Percentiles rank a stretch among this genome's conserved stretches.
Evolutionary conservation across 2,329 filamentous ascomycete species (phyloP).

Genomic region (Cordyceps javanica): DNA sequence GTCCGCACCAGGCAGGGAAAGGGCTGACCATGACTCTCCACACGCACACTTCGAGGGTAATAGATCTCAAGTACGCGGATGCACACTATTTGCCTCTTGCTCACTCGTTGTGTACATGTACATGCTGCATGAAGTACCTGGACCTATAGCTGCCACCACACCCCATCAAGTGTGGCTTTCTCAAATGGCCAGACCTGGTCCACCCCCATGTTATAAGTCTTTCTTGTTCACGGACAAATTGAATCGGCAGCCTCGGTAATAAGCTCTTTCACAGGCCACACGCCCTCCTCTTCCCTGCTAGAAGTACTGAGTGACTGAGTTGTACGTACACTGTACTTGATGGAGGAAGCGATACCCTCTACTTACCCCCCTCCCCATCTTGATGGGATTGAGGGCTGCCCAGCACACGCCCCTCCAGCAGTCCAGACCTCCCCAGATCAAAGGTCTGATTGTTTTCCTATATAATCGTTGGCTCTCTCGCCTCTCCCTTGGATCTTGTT

Average conservation of each 20-base stretch:
- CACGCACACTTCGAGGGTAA: background rate
- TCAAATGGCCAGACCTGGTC: background rate
- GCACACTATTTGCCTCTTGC: background rate
- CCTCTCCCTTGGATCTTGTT: background rate
- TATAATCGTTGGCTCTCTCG: background rate
- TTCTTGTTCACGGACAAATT: background rate
- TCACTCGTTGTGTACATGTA: background rate
- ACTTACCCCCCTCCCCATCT: background rate
- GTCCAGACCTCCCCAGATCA: background rate
- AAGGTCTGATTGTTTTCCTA: background rate
- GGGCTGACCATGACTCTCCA: background rate
- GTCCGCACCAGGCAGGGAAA: slow-evolving; percentile 1
- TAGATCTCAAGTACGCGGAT: slow-evolving; percentile 5
- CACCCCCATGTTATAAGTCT: background rate
- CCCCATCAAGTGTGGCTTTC: background rate
- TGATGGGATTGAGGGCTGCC: background rate
- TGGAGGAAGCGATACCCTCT: background rate
- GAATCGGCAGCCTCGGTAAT: slow-evolving; percentile 10
- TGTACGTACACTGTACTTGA: background rate
- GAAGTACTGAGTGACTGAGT: background rate
- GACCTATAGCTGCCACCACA: background rate
- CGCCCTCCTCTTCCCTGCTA: background rate
- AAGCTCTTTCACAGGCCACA: slow-evolving; percentile 11
- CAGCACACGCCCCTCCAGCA: background rate
- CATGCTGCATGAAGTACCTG: background rate